These are phyloP conservation scores for Hyphodiscus hymeniophilus DNA, from an alignment of 495 filamentous ascomycete species.

Conservation along the genomic window DNA sequence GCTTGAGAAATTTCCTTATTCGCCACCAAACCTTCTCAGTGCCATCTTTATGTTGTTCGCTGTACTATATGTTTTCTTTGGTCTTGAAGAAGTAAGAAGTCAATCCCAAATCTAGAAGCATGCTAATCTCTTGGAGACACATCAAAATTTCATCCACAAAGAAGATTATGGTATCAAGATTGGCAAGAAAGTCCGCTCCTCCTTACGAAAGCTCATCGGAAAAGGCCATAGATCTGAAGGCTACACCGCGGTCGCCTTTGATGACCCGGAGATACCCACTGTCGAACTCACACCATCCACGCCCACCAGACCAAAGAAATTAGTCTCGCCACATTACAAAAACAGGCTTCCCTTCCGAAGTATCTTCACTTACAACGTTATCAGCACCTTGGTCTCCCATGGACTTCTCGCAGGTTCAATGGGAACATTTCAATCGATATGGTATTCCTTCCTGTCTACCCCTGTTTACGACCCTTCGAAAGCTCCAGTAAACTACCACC, in stretches of 20 bases:
- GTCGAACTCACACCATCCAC: background rate
- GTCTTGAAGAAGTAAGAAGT: conserved; percentile 57
- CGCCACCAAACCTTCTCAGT: conserved; percentile 67
- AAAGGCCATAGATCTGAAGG: background rate
- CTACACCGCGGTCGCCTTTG: conserved; percentile 6
- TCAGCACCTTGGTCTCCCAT: conserved; percentile 57
- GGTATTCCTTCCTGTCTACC: conserved; percentile 78
- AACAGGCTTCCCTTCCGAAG: conserved; percentile 55
- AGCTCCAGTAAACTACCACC: conserved; percentile 30
- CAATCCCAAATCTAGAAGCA: background rate
- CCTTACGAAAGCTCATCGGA: conserved; percentile 1
- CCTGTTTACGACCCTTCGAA: conserved; percentile 54
- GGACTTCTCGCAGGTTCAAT: conserved; percentile 69
- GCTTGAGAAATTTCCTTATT: conserved; percentile 63
- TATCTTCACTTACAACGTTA: conserved; percentile 75
- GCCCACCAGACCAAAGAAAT: conserved; percentile 12
- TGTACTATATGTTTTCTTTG: conserved; percentile 48
- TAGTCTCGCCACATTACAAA: conserved; percentile 16
- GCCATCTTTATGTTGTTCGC: conserved; percentile 54
- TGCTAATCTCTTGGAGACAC: conserved; percentile 32
- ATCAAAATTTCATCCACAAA: conserved; percentile 36
- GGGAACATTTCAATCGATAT: conserved; percentile 76
- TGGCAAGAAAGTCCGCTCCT: conserved; percentile 11
- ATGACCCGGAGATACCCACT: conserved; percentile 1
- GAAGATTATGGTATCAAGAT: conserved; percentile 39